Percentiles rank a stretch among this genome's conserved stretches.
Evolutionary conservation across 495 filamentous ascomycete species (phyloP).

Genomic region (Tuber aestivum): DNA sequence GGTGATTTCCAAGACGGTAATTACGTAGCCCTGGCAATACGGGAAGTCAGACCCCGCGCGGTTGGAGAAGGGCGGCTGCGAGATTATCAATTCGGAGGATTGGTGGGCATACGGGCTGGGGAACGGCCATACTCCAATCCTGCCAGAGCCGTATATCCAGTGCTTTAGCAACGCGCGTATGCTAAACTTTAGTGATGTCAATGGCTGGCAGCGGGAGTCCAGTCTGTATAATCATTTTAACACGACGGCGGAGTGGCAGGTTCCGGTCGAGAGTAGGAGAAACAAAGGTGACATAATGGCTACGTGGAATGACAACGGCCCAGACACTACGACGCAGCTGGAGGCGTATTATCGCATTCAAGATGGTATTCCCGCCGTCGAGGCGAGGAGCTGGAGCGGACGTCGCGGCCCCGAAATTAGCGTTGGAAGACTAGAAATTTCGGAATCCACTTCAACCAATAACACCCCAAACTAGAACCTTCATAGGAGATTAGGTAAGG

Average conservation of each 20-base stretch:
- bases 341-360: constrained; percentile 54
- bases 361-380: constrained; percentile 50
- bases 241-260: constrained; percentile 43
- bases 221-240: constrained; percentile 50
- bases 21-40: constrained; percentile 56
- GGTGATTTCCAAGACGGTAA: constrained; percentile 46
- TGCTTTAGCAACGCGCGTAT: constrained; percentile 51
- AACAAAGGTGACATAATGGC: constrained; percentile 52
- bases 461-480: constrained; percentile 51
- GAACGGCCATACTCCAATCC: constrained; percentile 52
- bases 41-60: constrained; percentile 52
- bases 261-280: constrained; percentile 34
- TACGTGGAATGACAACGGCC: constrained; percentile 56
- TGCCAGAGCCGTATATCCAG: constrained; percentile 52
- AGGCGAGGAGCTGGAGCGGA: constrained; percentile 48
- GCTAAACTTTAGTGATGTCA: constrained; percentile 47
- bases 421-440: constrained; percentile 32
- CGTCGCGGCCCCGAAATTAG: constrained; percentile 44
- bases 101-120: constrained; percentile 56
- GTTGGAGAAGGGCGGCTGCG: constrained; percentile 46
- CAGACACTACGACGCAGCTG: constrained; percentile 53
- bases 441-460: constrained; percentile 44
- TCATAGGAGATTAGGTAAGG: constrained; percentile 43
- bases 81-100: constrained; percentile 53
- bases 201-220: constrained; percentile 52